These are phyloP conservation scores for Lipomyces oligophaga DNA, from an alignment of 805 yeast genomes.

Conservation along the genomic window DNA sequence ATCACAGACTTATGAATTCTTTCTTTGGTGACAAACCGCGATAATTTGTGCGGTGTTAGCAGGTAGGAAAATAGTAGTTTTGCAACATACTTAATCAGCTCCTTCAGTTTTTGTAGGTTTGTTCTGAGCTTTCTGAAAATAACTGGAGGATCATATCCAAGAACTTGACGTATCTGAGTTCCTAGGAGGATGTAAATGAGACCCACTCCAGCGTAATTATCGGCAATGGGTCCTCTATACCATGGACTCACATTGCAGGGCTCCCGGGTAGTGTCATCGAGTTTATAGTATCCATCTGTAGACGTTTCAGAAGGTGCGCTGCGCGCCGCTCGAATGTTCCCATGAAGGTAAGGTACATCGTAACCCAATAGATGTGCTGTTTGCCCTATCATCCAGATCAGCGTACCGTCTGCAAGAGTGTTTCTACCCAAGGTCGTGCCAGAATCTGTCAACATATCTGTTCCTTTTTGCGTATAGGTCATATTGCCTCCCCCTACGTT, in stretches of 20 bases:
- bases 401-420: constrained; percentile 19
- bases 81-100: background rate
- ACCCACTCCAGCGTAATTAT: constrained; percentile 6
- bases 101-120: background rate
- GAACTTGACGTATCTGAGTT: constrained; percentile 1
- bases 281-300: background rate
- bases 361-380: constrained; percentile 10
- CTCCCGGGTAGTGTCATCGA: background rate
- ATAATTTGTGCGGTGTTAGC: background rate
- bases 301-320: background rate
- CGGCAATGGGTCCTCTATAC: constrained; percentile 18
- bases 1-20: constrained; percentile 13
- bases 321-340: constrained; percentile 2
- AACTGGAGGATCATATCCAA: constrained; percentile 5
- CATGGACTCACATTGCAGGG: constrained; percentile 1
- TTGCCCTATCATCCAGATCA: constrained; percentile 22
- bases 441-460: constrained; percentile 4
- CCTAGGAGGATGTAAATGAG: background rate
- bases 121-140: background rate
- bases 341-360: constrained; percentile 7
- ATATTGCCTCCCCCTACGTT: constrained; percentile 25
- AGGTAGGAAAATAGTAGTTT: background rate
- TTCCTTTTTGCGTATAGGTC: background rate
- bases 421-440: background rate
- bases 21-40: constrained; percentile 5